Conservation (phyloP, 495 filamentous ascomycete genomes). For the Hypoxylon lienhwacheense region DNA sequence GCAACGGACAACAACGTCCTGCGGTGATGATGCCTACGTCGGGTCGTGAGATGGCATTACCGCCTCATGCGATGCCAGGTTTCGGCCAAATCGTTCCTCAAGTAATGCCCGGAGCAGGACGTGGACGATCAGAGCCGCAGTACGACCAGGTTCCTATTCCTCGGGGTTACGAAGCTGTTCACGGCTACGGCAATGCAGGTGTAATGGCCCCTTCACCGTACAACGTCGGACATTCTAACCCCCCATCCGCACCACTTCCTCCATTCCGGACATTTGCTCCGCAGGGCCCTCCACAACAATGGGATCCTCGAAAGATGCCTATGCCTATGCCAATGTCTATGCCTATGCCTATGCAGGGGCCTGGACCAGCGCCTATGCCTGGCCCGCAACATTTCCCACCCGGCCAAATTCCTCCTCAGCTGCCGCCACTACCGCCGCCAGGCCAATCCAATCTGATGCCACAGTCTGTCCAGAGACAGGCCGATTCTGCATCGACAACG, state of each 20-base stretch:
- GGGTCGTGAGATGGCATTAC: constrained; percentile 25
- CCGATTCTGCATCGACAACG: constrained; percentile 10
- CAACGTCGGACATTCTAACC: constrained; percentile 37
- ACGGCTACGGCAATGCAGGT: constrained; percentile 44
- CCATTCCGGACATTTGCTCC: constrained; percentile 21
- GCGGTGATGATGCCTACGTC: too few species aligned
- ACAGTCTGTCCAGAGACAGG: constrained; percentile 12
- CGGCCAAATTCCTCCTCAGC: constrained; percentile 1
- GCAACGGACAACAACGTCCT: constrained; percentile 42
- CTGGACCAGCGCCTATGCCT: too few species aligned
- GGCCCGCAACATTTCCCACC: constrained; percentile 5
- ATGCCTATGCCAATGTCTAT: too few species aligned
- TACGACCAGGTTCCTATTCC: constrained; percentile 54
- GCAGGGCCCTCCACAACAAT: constrained; percentile 15
- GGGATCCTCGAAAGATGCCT: constrained; percentile 29
- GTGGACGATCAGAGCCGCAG: constrained; percentile 42
- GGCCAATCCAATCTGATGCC: constrained; percentile 5
- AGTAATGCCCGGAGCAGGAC: constrained; percentile 29
- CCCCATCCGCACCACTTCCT: constrained; percentile 13
- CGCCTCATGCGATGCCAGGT: constrained; percentile 19
- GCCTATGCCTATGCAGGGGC: too few species aligned
- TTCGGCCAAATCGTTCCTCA: constrained; percentile 16
- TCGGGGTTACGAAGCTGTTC: constrained; percentile 48
- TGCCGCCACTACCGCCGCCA: constrained; percentile 10
- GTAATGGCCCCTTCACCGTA: constrained; percentile 41